A percentile compares a stretch with the other conserved stretches of the same genome.
Evolutionary conservation across 2,329 filamentous ascomycete species (phyloP).

Genomic region (Alternaria viburni): DNA sequence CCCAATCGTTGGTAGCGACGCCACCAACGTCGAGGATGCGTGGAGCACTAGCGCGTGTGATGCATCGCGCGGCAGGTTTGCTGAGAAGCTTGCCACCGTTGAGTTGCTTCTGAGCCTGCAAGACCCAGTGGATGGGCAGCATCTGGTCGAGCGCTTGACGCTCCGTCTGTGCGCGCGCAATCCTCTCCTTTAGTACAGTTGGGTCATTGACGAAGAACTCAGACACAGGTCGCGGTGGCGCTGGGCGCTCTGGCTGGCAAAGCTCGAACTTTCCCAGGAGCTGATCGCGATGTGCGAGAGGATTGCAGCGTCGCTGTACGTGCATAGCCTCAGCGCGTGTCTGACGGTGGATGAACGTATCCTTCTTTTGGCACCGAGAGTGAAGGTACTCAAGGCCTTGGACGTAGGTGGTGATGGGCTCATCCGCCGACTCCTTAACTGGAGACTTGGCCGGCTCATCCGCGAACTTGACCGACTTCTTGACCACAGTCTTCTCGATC

Average conservation of each 20-base stretch:
- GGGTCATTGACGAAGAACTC: constrained; percentile 57
- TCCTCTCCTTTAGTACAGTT: constrained; percentile 67
- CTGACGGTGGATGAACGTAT: constrained; percentile 84
- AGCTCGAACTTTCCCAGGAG: constrained; percentile 86
- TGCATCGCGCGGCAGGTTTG: constrained; percentile 51
- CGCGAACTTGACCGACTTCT: constrained; percentile 80
- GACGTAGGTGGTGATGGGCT: constrained; percentile 79
- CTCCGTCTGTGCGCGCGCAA: constrained; percentile 70
- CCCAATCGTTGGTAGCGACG: constrained; percentile 88
- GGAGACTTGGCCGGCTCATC: constrained; percentile 35
- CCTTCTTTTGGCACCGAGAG: constrained; percentile 68
- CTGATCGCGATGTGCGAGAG: constrained; percentile 76
- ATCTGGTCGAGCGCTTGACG: constrained; percentile 78
- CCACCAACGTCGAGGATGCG: constrained; percentile 86
- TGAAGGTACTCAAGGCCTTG: constrained; percentile 81
- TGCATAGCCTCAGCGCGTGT: constrained; percentile 89
- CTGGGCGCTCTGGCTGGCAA: constrained; percentile 55
- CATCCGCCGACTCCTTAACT: constrained; percentile 34
- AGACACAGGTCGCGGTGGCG: constrained; percentile 53
- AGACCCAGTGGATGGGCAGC: constrained; percentile 64
- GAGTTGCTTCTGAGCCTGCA: constrained; percentile 66
- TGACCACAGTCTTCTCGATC: constrained; percentile 53
- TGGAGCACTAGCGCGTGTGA: constrained; percentile 67
- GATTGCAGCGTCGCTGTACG: constrained; percentile 76
- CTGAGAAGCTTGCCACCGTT: constrained; percentile 67